phyloP scores from a whole-genome alignment of 805 yeast species.

The Metschnikowia noctiluminum region DNA sequence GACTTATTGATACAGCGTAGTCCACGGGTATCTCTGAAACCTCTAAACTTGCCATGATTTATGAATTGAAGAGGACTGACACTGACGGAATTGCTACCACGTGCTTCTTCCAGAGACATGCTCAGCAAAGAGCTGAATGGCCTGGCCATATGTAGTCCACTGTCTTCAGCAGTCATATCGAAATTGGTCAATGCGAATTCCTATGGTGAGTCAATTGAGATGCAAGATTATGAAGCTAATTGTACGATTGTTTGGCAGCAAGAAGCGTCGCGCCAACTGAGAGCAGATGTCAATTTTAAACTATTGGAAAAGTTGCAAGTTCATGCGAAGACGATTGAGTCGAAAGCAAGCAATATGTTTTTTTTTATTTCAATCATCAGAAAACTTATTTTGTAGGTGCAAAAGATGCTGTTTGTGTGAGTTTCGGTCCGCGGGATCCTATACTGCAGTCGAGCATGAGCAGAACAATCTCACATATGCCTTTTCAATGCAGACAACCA shows the following conservation, averaged over 20 bases:
- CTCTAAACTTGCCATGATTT: constrained; percentile 21
- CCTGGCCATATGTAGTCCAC: too few relatives aligned
- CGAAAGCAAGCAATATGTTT: not conserved
- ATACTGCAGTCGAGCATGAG: not conserved
- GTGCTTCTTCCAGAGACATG: not conserved
- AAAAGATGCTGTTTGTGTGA: constrained; percentile 2
- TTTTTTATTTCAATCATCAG: too few relatives aligned
- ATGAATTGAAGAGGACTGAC: constrained; percentile 1
- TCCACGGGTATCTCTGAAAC: constrained; percentile 20
- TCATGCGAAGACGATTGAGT: not conserved
- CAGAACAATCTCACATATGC: not conserved
- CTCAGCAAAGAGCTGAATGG: not conserved
- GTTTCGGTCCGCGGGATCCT: constrained; percentile 1
- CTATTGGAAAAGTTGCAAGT: not conserved
- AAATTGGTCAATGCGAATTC: not conserved
- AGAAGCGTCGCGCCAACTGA: not conserved
- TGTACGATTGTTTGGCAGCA: not conserved
- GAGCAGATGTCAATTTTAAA: not conserved
- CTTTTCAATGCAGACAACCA: not conserved
- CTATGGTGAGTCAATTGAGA: not conserved
- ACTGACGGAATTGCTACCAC: not conserved
- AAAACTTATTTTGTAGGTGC: not conserved
- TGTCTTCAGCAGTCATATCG: not conserved
- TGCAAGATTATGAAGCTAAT: not conserved
- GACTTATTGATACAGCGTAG: constrained; percentile 16